A percentile compares a stretch with the other conserved stretches of the same genome.
Conservation (phyloP, 495 filamentous ascomycete species). For the Aspergillus nanangensis region DNA sequence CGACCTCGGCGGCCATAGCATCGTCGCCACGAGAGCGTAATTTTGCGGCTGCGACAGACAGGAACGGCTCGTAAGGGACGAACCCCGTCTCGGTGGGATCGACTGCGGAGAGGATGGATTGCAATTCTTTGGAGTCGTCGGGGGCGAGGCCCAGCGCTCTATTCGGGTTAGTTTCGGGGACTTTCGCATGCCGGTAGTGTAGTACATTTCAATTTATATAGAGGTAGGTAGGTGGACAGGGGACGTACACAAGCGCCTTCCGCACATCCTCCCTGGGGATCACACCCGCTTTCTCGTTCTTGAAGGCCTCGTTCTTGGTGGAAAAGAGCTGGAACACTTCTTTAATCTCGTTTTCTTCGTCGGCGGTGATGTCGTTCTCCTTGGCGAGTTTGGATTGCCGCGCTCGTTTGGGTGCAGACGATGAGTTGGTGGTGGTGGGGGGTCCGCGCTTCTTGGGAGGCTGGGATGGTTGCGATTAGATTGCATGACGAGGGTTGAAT, state of each 20-base stretch:
- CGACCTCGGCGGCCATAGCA: conserved; percentile 61
- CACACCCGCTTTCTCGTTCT: conserved; percentile 66
- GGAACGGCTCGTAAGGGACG: conserved; percentile 69
- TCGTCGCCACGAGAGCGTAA: conserved; percentile 53
- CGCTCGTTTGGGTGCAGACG: conserved; percentile 41
- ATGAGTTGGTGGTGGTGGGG: conserved; percentile 17
- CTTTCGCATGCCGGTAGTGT: not conserved
- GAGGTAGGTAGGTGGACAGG: conserved; percentile 3
- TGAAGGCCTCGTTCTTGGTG: conserved; percentile 48
- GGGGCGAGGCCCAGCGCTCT: conserved; percentile 71
- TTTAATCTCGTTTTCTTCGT: conserved; percentile 83
- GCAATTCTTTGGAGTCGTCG: conserved; percentile 56
- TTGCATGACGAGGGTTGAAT: too few relatives aligned
- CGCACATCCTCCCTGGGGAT: conserved; percentile 75
- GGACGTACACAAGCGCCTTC: conserved; percentile 71
- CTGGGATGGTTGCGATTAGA: conserved; percentile 12
- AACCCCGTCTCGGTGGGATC: conserved; percentile 78
- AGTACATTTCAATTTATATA: not conserved
- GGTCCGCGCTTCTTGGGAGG: conserved; percentile 38
- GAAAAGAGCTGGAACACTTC: conserved; percentile 86
- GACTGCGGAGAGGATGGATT: conserved; percentile 68
- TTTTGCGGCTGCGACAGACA: conserved; percentile 82
- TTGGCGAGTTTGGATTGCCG: conserved; percentile 80
- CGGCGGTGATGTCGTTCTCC: conserved; percentile 75
- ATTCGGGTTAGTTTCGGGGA: not conserved